Base-by-base conservation (phyloP, 495 filamentous ascomycete species). In the Entonaema liquescens region DNA sequence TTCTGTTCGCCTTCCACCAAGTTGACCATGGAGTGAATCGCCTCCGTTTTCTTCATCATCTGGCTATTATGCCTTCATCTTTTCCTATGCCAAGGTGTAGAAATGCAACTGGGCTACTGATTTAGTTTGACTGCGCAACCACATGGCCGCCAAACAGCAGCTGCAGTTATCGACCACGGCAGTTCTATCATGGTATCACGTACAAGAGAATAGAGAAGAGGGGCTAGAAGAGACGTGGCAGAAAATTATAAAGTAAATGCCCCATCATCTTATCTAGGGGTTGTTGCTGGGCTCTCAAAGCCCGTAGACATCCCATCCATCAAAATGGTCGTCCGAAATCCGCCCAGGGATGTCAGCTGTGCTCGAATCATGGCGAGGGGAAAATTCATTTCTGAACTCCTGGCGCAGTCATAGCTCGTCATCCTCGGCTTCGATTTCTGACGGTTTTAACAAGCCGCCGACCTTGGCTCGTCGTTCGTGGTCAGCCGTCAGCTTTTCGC, bases 391-490 rank as follows among this genome's bases (percentile, higher is more conserved):
- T 69, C 89, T 84, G 19, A 92, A 76, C 75, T 92, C 90, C 73
- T 87, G 77, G 3, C 86, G 83, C 47, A 93, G 91, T 97, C 93
- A 97, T 79, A 98, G 84, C 80, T 97, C 94, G 76, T 97, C 94
- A 72, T 98, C 94, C 58, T 97, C 94, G 56, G 53, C 71, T 28
- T 78, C 76, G 75, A 98, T 88, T 74, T 98, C 94, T 21, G 92
- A 93, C 53, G 94, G 94, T 82, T 98, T 97, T 69, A 98, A 82
- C 70, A 98, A 81, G 29, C 94, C 94, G 62, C 94, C 92, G 42
- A 98, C 93, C 80, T 93, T 97, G 81, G 94, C 90, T n/a, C 91
- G 89, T 60, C 93, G 89, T 78, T 95, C 92, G 70, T 92, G 86
- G 78, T 98, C 94, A 2, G 91, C 92, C 57, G 88, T 87, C 70